A percentile compares a stretch with the other conserved stretches of the same genome.
These are phyloP conservation scores for Ganoderma resinaceum DNA, from an alignment of 1,284 basidiomycete genomes.

Conservation along the genomic window DNA sequence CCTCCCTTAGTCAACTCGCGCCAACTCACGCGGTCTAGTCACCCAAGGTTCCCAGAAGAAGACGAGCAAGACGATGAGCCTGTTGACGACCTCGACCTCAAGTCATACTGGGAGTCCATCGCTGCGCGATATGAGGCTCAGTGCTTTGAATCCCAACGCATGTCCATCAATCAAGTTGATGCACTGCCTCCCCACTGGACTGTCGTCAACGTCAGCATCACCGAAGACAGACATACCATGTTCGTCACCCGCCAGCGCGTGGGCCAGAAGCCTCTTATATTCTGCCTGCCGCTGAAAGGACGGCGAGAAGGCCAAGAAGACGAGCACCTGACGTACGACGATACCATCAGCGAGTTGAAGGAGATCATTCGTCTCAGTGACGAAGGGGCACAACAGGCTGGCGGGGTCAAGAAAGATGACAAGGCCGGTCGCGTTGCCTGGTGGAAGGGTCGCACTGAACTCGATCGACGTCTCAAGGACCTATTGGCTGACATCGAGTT, in stretches of 20 bases:
- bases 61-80: conserved; percentile 43
- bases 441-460: conserved; percentile 83
- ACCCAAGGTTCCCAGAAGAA: conserved; percentile 39
- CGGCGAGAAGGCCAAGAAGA: conserved; percentile 80
- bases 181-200: conserved; percentile 84
- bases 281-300: conserved; percentile 89
- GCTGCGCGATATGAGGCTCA: conserved; percentile 59
- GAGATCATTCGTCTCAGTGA: conserved; percentile 85
- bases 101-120: conserved; percentile 69
- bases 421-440: conserved; percentile 74
- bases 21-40: conserved; percentile 23
- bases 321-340: conserved; percentile 79
- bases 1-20: conserved; percentile 35
- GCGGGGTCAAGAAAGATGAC: conserved; percentile 70
- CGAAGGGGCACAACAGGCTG: conserved; percentile 78
- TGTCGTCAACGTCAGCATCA: conserved; percentile 84
- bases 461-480: conserved; percentile 81
- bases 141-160: conserved; percentile 47
- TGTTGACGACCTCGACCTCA: conserved; percentile 46
- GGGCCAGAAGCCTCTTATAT: conserved; percentile 72
- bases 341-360: conserved; percentile 76
- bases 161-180: conserved; percentile 48
- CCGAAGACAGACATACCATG: conserved; percentile 83
- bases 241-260: conserved; percentile 84
- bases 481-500: conserved; percentile 90